Percentiles rank a stretch among this genome's conserved stretches.
Evolutionary conservation across 139 green algal genomes (phyloP).

Genomic region (Micractinium conductrix): DNA sequence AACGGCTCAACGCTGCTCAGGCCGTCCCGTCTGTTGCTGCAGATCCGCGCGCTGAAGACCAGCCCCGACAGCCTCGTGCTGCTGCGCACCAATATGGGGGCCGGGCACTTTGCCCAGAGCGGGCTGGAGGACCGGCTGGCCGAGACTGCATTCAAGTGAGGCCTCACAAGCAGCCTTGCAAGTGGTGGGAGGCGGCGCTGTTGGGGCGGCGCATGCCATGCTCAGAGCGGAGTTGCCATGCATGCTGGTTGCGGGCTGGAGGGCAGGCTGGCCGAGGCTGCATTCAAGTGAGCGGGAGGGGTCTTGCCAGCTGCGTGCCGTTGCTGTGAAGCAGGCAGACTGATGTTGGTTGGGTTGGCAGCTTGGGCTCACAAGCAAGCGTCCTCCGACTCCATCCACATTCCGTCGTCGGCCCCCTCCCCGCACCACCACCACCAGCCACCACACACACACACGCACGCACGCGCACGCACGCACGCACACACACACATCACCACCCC

Average conservation of each 20-base stretch:
- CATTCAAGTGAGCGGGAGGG: not conserved
- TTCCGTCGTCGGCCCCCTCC: too few relatives aligned
- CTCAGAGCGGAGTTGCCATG: too few relatives aligned
- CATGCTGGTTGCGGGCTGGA: not conserved
- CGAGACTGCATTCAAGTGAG: constrained; percentile 65
- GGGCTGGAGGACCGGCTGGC: constrained; percentile 58
- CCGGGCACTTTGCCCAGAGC: constrained; percentile 75
- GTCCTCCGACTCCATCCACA: too few relatives aligned
- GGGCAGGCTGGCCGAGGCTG: not conserved
- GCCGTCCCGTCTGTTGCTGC: too few relatives aligned
- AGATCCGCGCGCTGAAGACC: constrained; percentile 10
- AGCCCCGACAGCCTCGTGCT: constrained; percentile 44
- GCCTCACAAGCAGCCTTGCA: too few relatives aligned
- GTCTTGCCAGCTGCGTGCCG: not conserved
- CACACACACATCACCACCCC: not conserved
- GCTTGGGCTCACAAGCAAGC: too few relatives aligned
- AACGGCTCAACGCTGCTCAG: too few relatives aligned
- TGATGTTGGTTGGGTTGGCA: not conserved
- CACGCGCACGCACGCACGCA: too few relatives aligned
- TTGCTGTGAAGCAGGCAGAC: not conserved
- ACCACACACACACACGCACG: too few relatives aligned
- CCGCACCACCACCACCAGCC: too few relatives aligned
- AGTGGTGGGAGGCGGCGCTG: too few relatives aligned
- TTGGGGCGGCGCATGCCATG: not conserved
- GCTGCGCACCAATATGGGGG: constrained; percentile 63